Evolutionary conservation across 352 stramenopile genomes (phyloP).

Genomic region (Saprolegnia diclina): DNA sequence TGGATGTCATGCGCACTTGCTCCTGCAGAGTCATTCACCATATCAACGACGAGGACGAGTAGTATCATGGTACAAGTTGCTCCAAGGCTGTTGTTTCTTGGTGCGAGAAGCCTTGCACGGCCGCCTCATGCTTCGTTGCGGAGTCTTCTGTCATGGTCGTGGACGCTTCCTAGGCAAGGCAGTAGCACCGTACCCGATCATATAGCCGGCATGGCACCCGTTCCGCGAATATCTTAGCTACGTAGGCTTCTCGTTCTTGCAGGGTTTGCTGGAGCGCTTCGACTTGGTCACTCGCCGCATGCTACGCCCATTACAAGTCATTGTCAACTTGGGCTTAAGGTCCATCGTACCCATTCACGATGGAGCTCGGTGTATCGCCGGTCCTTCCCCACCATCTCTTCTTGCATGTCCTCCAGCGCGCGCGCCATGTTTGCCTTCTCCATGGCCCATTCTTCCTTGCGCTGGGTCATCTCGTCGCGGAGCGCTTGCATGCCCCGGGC

Average conservation of each 20-base stretch:
- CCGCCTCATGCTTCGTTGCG: not conserved
- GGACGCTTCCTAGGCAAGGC: not conserved
- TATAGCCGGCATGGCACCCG: not conserved
- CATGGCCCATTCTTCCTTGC: not conserved
- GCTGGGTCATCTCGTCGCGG: not conserved
- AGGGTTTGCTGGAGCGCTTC: not conserved
- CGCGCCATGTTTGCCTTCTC: not conserved
- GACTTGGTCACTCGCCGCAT: not conserved
- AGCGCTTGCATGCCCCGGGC: not conserved
- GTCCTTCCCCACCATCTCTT: not conserved
- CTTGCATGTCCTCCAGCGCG: not conserved
- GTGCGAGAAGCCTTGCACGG: not conserved
- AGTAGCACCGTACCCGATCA: not conserved
- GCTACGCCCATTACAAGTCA: not conserved
- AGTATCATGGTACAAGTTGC: constrained; percentile 3
- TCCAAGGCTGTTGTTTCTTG: constrained; percentile 14
- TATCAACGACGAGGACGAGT: not conserved
- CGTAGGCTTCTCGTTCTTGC: constrained; percentile 10
- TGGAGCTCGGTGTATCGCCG: too few relatives aligned
- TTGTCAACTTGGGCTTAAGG: not conserved
- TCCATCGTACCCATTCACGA: not conserved
- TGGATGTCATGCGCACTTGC: constrained; percentile 13
- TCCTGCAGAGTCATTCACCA: not conserved
- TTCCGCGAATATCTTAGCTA: constrained; percentile 2
- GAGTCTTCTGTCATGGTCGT: not conserved